phyloP scores from a whole-genome alignment of 176 grass and related monocot species.

The Cenchrus americanus region DNA sequence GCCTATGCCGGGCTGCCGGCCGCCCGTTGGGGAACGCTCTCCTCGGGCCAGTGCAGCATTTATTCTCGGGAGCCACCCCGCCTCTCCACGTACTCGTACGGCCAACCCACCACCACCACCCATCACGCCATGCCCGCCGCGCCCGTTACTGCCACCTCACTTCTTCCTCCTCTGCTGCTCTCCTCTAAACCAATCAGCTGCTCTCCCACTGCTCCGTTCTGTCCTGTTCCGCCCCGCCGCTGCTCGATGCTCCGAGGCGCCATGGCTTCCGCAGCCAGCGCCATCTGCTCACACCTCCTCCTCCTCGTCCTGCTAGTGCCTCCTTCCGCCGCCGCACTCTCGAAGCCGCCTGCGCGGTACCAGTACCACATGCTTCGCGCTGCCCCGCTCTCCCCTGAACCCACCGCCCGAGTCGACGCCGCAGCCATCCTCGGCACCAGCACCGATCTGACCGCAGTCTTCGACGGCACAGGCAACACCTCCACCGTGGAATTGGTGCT shows the following conservation, averaged over 20 bases:
- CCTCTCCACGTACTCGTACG: conserved; percentile 5
- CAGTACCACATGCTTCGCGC: conserved; percentile 29
- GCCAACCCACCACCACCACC: not conserved
- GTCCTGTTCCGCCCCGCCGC: not conserved
- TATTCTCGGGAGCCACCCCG: not conserved
- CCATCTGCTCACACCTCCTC: not conserved
- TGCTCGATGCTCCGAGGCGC: not conserved
- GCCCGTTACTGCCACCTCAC: conserved; percentile 3
- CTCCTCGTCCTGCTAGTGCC: not conserved
- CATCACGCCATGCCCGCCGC: not conserved
- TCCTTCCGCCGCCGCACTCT: not conserved
- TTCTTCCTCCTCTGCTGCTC: not conserved
- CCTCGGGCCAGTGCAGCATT: not conserved
- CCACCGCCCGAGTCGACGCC: too few relatives aligned
- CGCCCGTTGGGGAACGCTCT: not conserved
- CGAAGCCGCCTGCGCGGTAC: not conserved
- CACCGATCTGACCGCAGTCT: not conserved
- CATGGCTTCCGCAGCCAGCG: not conserved
- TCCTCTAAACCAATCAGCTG: not conserved
- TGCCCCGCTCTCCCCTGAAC: conserved; percentile 21
- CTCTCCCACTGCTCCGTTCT: not conserved
- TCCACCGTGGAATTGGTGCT: conserved; percentile 30
- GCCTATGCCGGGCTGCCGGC: not conserved
- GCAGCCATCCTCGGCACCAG: not conserved
- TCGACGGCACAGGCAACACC: not conserved